Evolutionary conservation across 2,329 filamentous ascomycete genomes (phyloP), one percentile per base, ranked within the genome.

Genomic region (Hortaea sp.): DNA sequence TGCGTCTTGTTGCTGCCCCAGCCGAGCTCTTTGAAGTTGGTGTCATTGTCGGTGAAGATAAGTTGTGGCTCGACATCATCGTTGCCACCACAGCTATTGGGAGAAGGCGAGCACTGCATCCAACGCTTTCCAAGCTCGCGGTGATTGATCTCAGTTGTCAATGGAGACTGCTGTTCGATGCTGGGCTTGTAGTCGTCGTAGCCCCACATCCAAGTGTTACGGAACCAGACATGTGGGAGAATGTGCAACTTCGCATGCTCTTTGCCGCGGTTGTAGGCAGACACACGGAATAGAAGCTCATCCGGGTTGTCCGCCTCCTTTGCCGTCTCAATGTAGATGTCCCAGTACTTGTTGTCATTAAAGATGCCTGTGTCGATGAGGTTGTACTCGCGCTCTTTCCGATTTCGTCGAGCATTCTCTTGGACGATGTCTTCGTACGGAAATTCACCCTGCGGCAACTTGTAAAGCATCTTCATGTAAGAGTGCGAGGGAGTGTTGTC

Each of bases 381-480:
- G 65, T 95, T 90, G 68, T 95, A 97, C 63, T 97, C 90, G 41
- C 78, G 78, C 53, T 95, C 89, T 57, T 81, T 65, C 65, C 83
- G 86, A 76, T 20, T 43, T 53, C 89, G 79, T 55, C 75, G 78
- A 39, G 81, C 88, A 63, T 95, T 97, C 62, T 94, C 87, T 53
- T 86, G 73, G 54, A 94, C 71, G 41, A 97, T 73, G 54, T 95
- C 81, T 65, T 95, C 77, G 71, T 97, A 97, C 2, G 90, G 92
- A 60, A 97, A 97, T 53, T 83, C 81, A 58, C 77, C 78, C 68
- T 97, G 90, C 0, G 92, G 92, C 59, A 95, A 94, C 68, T 97
- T 97, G 78, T 97, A 97, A 56, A 97, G 82, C 62, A 82, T 94
- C 67, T 97, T 97, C 90, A 97, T 97, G 73, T 97, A 97, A 29